Percentiles rank a stretch among this genome's conserved stretches.
Conservation (phyloP, 2,329 filamentous ascomycete genomes). For the Ophiostoma triangulosporum region DNA sequence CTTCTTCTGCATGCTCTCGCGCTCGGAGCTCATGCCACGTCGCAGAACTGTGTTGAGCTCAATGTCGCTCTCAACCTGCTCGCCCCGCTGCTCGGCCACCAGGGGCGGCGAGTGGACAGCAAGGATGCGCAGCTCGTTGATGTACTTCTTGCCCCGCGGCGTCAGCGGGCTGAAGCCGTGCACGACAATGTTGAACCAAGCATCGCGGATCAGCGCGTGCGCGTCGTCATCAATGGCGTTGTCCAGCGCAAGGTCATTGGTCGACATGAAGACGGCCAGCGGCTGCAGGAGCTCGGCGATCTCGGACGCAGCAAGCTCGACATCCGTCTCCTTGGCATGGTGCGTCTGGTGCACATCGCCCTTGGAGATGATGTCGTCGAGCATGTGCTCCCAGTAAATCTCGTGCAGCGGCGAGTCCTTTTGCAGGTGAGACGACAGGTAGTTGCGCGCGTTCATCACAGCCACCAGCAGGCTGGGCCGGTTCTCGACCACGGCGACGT, state of each 20-base stretch:
- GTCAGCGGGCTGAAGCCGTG: constrained; percentile 77
- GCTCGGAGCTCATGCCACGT: constrained; percentile 68
- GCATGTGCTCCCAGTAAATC: constrained; percentile 68
- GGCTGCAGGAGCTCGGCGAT: constrained; percentile 81
- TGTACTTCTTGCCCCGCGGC: constrained; percentile 56
- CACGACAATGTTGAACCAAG: constrained; percentile 96
- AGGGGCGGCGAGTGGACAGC: constrained; percentile 79
- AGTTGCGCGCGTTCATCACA: constrained; percentile 64
- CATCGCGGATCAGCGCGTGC: constrained; percentile 66
- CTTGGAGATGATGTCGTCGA: constrained; percentile 80
- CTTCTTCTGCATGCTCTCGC: constrained; percentile 69
- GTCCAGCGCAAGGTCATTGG: constrained; percentile 40
- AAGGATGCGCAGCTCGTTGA: constrained; percentile 67
- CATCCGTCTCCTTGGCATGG: constrained; percentile 60
- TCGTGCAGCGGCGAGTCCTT: constrained; percentile 63
- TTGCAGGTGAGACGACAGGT: constrained; percentile 58
- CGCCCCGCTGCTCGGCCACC: constrained; percentile 75
- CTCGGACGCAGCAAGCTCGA: constrained; percentile 70
- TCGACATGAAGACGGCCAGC: constrained; percentile 70
- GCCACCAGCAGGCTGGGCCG: constrained; percentile 56
- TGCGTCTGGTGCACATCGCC: constrained; percentile 70
- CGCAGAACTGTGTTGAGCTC: constrained; percentile 90
- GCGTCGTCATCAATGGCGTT: constrained; percentile 50
- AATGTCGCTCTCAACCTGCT: constrained; percentile 89
- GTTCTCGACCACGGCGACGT: constrained; percentile 57